Conservation (phyloP, 176 grass and related monocot genomes). For the Carex cristatella region DNA sequence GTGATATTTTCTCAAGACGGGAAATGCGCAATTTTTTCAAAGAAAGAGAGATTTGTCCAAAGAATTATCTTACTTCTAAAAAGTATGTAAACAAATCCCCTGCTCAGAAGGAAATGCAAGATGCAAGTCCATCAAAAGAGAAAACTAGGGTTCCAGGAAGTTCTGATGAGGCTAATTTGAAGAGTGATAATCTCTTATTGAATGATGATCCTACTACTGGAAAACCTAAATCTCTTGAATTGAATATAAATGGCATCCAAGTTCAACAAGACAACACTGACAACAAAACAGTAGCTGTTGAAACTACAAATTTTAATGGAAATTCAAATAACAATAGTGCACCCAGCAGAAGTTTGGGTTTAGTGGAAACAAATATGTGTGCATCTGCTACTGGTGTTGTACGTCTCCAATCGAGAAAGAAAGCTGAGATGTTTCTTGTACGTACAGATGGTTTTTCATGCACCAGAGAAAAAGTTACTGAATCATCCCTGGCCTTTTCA, state of each 20-base stretch:
- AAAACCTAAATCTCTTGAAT: constrained; percentile 35
- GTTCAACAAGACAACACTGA: constrained; percentile 20
- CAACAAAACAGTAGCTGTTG: constrained; percentile 28
- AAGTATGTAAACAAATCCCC: constrained; percentile 28
- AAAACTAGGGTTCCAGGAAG: constrained; percentile 27
- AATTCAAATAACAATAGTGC: constrained; percentile 16
- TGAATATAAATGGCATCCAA: constrained; percentile 39
- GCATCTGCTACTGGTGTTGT: constrained; percentile 79
- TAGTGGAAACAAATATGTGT: constrained; percentile 67
- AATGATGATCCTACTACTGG: constrained; percentile 46
- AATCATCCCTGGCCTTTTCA: constrained; percentile 88
- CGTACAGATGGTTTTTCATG: constrained; percentile 95
- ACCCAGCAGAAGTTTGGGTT: constrained; percentile 36
- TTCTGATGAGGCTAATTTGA: constrained; percentile 34
- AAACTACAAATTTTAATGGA: constrained; percentile 31
- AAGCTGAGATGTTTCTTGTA: constrained; percentile 98
- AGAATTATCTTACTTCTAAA: constrained; percentile 48
- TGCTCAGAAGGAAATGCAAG: constrained; percentile 34
- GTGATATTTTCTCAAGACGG: constrained; percentile 79
- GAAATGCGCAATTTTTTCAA: constrained; percentile 76
- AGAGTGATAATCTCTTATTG: constrained; percentile 45
- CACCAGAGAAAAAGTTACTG: constrained; percentile 96
- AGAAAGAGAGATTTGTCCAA: constrained; percentile 71
- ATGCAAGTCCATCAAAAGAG: constrained; percentile 23
- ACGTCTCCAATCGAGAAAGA: constrained; percentile 85